These are phyloP conservation scores for Achaetomium macrosporum DNA, from an alignment of 2,329 filamentous ascomycete genomes.

Conservation along the genomic window DNA sequence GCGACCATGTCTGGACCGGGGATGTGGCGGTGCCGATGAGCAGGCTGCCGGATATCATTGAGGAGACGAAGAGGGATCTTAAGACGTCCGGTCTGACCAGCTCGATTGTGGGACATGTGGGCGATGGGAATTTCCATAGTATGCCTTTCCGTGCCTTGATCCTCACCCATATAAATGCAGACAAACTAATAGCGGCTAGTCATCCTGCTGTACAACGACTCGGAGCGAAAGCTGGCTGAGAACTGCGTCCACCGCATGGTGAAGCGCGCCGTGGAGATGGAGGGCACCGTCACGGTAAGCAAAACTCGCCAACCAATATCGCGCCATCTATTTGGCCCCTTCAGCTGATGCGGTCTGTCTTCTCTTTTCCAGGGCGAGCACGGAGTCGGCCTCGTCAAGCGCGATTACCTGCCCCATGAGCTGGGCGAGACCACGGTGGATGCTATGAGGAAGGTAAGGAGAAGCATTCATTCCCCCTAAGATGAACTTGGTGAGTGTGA, in stretches of 20 bases:
- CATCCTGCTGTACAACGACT: conserved; percentile 57
- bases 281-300: conserved; percentile 70
- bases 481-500: background rate
- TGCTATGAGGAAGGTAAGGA: conserved; percentile 69
- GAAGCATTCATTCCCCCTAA: background rate
- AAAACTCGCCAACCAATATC: background rate
- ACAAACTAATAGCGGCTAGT: conserved; percentile 28
- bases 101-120: conserved; percentile 65
- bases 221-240: conserved; percentile 61
- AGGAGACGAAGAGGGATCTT: conserved; percentile 69
- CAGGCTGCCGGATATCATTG: conserved; percentile 66
- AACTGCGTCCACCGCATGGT: conserved; percentile 76
- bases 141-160: too few species aligned
- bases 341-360: background rate
- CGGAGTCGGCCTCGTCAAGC: conserved; percentile 76
- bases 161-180: too few species aligned
- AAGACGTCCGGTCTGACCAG: conserved; percentile 67
- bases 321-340: background rate
- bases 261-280: conserved; percentile 75
- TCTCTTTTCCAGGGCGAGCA: conserved; percentile 58
- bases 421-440: conserved; percentile 69
- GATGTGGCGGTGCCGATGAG: conserved; percentile 82
- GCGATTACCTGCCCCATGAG: conserved; percentile 76
- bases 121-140: conserved; percentile 61
- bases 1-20: conserved; percentile 77